phyloP scores from a whole-genome alignment of 1,284 basidiomycete genomes.

The Leccinum subfulvum region DNA sequence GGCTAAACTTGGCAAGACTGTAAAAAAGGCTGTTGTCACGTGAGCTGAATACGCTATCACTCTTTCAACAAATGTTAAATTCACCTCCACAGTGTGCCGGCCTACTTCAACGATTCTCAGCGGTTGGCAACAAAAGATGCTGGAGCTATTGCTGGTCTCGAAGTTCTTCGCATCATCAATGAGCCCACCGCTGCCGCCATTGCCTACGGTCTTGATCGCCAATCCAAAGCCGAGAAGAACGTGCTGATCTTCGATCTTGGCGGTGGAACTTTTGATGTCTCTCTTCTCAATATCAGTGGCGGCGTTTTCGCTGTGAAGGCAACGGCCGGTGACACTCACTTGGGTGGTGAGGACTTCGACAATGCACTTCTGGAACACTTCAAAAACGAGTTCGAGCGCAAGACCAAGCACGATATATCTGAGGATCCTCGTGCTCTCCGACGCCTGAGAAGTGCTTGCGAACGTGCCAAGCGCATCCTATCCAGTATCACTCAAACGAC shows the following conservation, averaged over 20 bases:
- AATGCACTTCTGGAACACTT: conserved; percentile 97
- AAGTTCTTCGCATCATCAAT: conserved; percentile 97
- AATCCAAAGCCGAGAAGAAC: conserved; percentile 92
- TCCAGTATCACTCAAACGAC: conserved; percentile 98
- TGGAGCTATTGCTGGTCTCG: conserved; percentile 88
- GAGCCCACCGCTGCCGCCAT: conserved; percentile 95
- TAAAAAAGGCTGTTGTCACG: conserved; percentile 96
- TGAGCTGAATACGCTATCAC: conserved; percentile 36
- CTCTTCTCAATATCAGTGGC: conserved; percentile 93
- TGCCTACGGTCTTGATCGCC: conserved; percentile 89
- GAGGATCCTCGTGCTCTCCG: conserved; percentile 94
- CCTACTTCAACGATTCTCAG: conserved; percentile 98
- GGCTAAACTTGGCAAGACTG: conserved; percentile 93
- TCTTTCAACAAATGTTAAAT: not conserved
- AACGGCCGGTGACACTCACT: conserved; percentile 97
- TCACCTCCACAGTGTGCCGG: conserved; percentile 64
- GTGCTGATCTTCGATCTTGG: conserved; percentile 99
- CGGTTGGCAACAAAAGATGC: conserved; percentile 95
- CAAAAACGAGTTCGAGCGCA: conserved; percentile 98
- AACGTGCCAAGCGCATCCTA: conserved; percentile 98
- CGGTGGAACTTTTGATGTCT: conserved; percentile 99
- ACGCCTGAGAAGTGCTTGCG: conserved; percentile 94
- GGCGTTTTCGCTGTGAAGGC: conserved; percentile 98
- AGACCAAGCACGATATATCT: conserved; percentile 96
- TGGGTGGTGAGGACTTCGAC: conserved; percentile 98